Evolutionary conservation across 176 grass and related monocot genomes (phyloP).

Genomic region (Carex kokanica): DNA sequence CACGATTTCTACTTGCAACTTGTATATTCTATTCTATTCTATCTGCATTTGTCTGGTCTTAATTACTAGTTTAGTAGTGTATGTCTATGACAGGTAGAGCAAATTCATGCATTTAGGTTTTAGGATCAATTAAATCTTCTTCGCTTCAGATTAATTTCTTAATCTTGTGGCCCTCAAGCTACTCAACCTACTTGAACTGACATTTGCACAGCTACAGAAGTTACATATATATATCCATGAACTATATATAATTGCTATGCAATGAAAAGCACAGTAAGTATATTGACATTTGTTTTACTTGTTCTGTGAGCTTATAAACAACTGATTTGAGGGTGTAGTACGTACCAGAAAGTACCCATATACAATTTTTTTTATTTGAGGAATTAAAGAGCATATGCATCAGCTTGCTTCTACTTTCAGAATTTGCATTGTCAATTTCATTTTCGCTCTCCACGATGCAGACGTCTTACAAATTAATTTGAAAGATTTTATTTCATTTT

Average conservation of each 20-base stretch:
- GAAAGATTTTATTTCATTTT: no score
- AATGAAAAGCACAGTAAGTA: neutral
- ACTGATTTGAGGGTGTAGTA: neutral
- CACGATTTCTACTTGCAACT: conserved; percentile 1
- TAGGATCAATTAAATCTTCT: conserved; percentile 2
- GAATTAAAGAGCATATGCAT: no score
- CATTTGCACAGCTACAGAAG: neutral
- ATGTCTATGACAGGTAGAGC: conserved; percentile 6
- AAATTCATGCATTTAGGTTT: conserved; percentile 12
- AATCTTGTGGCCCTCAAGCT: neutral
- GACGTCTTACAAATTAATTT: no score
- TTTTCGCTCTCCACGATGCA: no score
- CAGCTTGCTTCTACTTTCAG: no score
- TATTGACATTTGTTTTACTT: neutral
- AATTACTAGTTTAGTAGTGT: conserved; percentile 1
- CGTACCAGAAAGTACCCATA: neutral
- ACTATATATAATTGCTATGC: neutral
- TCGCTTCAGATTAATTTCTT: neutral
- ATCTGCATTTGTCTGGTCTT: conserved; percentile 14
- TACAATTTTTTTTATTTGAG: neutral
- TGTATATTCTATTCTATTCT: conserved; percentile 13
- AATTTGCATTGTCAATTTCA: no score
- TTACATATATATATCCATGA: neutral
- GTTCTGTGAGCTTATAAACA: neutral
- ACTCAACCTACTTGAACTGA: neutral